phyloP scores from a whole-genome alignment of 306 rosid species.

The Potentilla sterilis region DNA sequence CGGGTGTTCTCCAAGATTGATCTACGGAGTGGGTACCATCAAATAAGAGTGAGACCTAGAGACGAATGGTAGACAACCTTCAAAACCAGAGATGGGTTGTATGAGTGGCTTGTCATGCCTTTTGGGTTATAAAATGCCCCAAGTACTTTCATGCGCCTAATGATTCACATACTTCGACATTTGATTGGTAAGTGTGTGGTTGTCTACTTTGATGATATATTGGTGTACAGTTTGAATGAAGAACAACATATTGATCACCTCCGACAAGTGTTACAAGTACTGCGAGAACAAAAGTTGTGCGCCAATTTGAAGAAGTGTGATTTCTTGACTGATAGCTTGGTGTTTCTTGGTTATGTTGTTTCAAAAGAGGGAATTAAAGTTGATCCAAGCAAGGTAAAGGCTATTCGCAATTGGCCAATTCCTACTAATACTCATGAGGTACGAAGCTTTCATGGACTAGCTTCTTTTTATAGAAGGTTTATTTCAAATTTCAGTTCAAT shows the following conservation, averaged over 20 bases:
- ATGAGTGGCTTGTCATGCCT: not conserved
- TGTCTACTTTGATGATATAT: not conserved
- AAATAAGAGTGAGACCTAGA: not conserved
- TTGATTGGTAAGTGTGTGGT: not conserved
- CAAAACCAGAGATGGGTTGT: not conserved
- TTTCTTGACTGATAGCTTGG: not conserved
- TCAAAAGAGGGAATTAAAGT: not conserved
- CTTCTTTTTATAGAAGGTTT: not conserved
- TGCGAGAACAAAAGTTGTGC: not conserved
- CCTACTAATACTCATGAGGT: not conserved
- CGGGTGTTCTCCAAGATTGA: not conserved
- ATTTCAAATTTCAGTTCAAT: not conserved
- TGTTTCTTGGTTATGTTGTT: not conserved
- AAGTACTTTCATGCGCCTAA: not conserved
- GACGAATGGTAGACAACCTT: not conserved
- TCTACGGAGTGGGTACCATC: not conserved
- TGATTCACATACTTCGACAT: not conserved
- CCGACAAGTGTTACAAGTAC: not conserved
- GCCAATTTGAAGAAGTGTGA: conserved; percentile 1
- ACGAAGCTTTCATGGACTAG: not conserved
- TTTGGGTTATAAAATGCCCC: not conserved
- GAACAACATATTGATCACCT: not conserved
- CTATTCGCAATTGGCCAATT: not conserved
- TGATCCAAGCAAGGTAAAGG: not conserved
- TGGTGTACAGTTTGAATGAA: not conserved